phyloP scores from a whole-genome alignment of 345 rosid genomes.

The Punica granatum region DNA sequence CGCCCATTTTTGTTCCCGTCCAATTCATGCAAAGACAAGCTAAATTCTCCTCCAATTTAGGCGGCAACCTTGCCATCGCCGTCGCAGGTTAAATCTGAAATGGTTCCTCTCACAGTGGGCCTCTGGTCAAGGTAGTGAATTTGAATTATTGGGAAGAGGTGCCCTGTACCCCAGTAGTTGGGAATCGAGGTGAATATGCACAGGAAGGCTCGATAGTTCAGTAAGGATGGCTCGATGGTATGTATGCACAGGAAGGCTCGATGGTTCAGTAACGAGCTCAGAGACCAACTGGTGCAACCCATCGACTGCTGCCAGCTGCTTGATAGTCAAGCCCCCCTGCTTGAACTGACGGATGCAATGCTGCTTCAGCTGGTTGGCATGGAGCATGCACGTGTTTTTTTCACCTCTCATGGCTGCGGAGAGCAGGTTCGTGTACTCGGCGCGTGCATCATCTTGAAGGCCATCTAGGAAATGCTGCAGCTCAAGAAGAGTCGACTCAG shows the following conservation, averaged over 20 bases:
- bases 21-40: constrained; percentile 78
- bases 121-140: constrained; percentile 70
- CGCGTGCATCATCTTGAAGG: constrained; percentile 47
- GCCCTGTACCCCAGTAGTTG: constrained; percentile 91
- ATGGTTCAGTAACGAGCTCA: constrained; percentile 41
- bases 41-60: constrained; percentile 80
- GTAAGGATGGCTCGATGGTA: no score
- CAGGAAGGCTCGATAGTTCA: constrained; percentile 66
- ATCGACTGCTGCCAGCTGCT: constrained; percentile 78
- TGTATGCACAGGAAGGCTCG: constrained; percentile 34
- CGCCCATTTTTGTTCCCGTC: constrained; percentile 31
- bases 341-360: constrained; percentile 69
- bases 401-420: constrained; percentile 59
- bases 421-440: constrained; percentile 38
- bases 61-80: constrained; percentile 83
- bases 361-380: constrained; percentile 72
- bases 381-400: constrained; percentile 46
- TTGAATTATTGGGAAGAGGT: constrained; percentile 81
- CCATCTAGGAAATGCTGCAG: constrained; percentile 47
- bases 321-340: constrained; percentile 66
- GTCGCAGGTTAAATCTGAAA: constrained; percentile 86
- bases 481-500: no score
- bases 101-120: constrained; percentile 58
- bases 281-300: constrained; percentile 61
- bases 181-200: constrained; percentile 92